Conservation (phyloP, 2,329 filamentous ascomycete species). For the Plectosphaerella cucumerina region DNA sequence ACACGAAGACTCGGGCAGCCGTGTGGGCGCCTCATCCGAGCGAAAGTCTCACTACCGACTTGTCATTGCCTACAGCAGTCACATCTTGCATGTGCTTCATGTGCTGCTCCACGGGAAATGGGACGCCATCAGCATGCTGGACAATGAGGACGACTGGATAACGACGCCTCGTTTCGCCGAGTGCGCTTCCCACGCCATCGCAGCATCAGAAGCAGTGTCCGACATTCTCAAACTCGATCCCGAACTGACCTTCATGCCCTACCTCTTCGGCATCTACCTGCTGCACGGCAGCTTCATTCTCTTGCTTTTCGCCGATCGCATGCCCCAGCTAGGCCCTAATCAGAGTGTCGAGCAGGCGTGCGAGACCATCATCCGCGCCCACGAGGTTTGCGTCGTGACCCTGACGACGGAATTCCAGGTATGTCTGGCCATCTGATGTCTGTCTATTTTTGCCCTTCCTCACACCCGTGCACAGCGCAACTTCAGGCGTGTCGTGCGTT, state of each 20-base stretch:
- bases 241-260: constrained; percentile 48
- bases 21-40: constrained; percentile 9
- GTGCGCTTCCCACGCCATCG: constrained; percentile 42
- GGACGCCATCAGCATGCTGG: constrained; percentile 45
- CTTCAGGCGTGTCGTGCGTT: constrained; percentile 48
- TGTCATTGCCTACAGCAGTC: constrained; percentile 41
- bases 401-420: constrained; percentile 43
- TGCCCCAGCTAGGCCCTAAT: constrained; percentile 41
- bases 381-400: constrained; percentile 47
- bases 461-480: constrained; percentile 35
- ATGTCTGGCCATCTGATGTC: constrained; percentile 2
- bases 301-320: constrained; percentile 43
- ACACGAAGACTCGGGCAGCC: constrained; percentile 3
- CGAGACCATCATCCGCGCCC: constrained; percentile 44
- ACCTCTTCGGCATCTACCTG: constrained; percentile 48
- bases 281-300: constrained; percentile 47
- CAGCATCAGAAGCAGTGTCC: constrained; percentile 39
- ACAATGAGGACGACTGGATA: constrained; percentile 45
- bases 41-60: constrained; percentile 29
- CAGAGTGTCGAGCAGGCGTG: constrained; percentile 42
- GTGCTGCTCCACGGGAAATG: constrained; percentile 45
- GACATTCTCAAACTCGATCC: constrained; percentile 43
- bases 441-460: not conserved
- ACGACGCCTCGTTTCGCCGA: constrained; percentile 38
- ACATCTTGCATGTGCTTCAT: constrained; percentile 43